Conservation (phyloP, 1,284 basidiomycete genomes). For the Athelia psychrophila region DNA sequence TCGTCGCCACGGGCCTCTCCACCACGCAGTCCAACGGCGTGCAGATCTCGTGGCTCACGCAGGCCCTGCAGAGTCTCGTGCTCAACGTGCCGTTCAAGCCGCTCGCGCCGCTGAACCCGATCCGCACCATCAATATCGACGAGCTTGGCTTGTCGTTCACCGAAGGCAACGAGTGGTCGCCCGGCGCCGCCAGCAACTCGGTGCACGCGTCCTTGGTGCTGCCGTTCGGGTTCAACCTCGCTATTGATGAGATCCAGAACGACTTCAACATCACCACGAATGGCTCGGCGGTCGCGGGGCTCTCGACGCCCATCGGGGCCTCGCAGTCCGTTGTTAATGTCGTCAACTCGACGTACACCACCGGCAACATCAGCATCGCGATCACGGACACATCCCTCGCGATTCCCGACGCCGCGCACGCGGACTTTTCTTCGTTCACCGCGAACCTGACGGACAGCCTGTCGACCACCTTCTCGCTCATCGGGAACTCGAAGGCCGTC, state of each 20-base stretch:
- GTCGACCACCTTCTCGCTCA: slow-evolving; percentile 51
- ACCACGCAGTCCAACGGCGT: slow-evolving; percentile 54
- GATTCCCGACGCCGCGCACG: slow-evolving; percentile 48
- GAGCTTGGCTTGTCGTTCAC: slow-evolving; percentile 61
- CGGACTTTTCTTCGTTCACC: slow-evolving; percentile 59
- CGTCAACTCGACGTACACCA: slow-evolving; percentile 52
- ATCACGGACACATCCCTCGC: slow-evolving; percentile 55
- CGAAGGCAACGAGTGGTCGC: slow-evolving; percentile 55
- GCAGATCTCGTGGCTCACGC: slow-evolving; percentile 65
- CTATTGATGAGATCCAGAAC: slow-evolving; percentile 68
- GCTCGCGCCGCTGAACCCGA: slow-evolving; percentile 56
- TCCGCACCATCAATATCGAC: slow-evolving; percentile 65
- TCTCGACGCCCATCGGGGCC: slow-evolving; percentile 60
- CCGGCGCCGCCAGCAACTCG: slow-evolving; percentile 53
- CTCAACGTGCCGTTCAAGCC: slow-evolving; percentile 66
- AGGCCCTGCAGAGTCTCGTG: slow-evolving; percentile 55
- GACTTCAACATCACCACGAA: slow-evolving; percentile 59
- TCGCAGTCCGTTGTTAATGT: slow-evolving; percentile 55
- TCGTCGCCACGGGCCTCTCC: slow-evolving; percentile 59
- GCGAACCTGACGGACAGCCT: slow-evolving; percentile 43
- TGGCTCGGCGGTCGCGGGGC: slow-evolving; percentile 47
- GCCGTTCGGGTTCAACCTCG: slow-evolving; percentile 75
- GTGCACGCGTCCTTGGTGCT: slow-evolving; percentile 63
- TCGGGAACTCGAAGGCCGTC: slow-evolving; percentile 63
- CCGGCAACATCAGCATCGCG: slow-evolving; percentile 65